phyloP scores from a whole-genome alignment of 352 stramenopile genomes.

The Hyaloperonospora brassicae region DNA sequence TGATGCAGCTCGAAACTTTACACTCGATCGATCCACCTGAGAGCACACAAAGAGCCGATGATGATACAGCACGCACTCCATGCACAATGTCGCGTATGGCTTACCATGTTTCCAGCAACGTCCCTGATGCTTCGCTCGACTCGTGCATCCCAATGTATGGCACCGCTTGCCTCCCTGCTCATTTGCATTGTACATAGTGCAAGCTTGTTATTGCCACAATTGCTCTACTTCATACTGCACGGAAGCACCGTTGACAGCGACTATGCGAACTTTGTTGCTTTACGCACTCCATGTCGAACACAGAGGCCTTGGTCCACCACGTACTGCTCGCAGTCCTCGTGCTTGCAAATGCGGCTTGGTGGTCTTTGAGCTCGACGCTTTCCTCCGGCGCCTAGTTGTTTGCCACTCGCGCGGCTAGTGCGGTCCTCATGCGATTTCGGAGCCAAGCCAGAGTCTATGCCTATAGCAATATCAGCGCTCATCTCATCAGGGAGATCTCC shows the following conservation, averaged over 20 bases:
- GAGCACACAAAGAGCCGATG: slow-evolving; percentile 2
- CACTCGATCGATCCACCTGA: slow-evolving; percentile 61
- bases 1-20: slow-evolving; percentile 60
- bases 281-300: slow-evolving; percentile 58
- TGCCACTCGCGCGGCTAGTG: slow-evolving; percentile 8
- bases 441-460: neutral
- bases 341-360: slow-evolving; percentile 63
- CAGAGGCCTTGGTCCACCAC: slow-evolving; percentile 73
- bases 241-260: neutral
- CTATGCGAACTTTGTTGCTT: slow-evolving; percentile 10
- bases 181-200: slow-evolving; percentile 1
- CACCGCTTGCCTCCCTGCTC: slow-evolving; percentile 61
- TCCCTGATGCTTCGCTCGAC: slow-evolving; percentile 63
- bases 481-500: slow-evolving; percentile 22
- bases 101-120: slow-evolving; percentile 68
- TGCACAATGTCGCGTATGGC: neutral
- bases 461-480: too few relatives aligned
- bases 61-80: neutral
- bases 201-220: slow-evolving; percentile 1
- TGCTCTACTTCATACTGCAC: neutral
- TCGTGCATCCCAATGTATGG: slow-evolving; percentile 45
- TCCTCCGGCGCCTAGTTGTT: slow-evolving; percentile 32
- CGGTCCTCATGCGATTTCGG: slow-evolving; percentile 3
- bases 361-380: slow-evolving; percentile 47
- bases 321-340: slow-evolving; percentile 67